Base-by-base conservation (phyloP, 1,139 yeast species). In the Blastobotrys malaysiensis region DNA sequence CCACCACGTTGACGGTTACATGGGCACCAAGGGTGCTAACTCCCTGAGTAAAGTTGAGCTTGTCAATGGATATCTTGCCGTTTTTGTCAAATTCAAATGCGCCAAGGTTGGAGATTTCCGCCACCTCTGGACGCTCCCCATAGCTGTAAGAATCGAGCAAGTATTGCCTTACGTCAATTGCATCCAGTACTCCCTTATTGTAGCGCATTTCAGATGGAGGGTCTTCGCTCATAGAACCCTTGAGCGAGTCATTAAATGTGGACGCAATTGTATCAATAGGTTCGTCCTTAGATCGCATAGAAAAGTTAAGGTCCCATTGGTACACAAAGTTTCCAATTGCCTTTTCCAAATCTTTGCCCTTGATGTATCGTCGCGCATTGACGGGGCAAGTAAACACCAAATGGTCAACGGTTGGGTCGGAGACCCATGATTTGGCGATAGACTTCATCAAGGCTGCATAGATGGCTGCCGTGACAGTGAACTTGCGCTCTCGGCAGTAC, bases 41-140 rank as follows among this genome's bases (percentile, higher is more conserved):
- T n/a, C 55, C 59, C 46, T 58, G 61, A 21, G 54, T 50, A 46
- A 58, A 58, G 24, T 48, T 27, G 22, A 57, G 48, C 16, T 39
- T 46, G 3, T 49, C 47, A 45, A 54, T 46, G 11, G 49, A 26
- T 36, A 48, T 46, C 2, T 46, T 44, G 36, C 52, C 51, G 11
- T 44, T 46, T 9, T 45, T 46, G 6, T 21, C 22, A 16, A 52
- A 31, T 7, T 53, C 44, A 16, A 55, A 52, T 9, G 55, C 53
- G 26, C 65, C 65, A 20, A 62, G 57, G 53, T 62, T 62, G 18
- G 65, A 62, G 9, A 62, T 46, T 50, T 62, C 65, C 7, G 54
- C 61, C 9, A 59, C 21, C 9, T 53, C 50, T 11, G 56, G 49
- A 31, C 65, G 52, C 7, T 20, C 19, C 6, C 49, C 52, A 19